These are phyloP conservation scores for Starmera caribaea DNA, from an alignment of 805 yeast species.

Conservation along the genomic window DNA sequence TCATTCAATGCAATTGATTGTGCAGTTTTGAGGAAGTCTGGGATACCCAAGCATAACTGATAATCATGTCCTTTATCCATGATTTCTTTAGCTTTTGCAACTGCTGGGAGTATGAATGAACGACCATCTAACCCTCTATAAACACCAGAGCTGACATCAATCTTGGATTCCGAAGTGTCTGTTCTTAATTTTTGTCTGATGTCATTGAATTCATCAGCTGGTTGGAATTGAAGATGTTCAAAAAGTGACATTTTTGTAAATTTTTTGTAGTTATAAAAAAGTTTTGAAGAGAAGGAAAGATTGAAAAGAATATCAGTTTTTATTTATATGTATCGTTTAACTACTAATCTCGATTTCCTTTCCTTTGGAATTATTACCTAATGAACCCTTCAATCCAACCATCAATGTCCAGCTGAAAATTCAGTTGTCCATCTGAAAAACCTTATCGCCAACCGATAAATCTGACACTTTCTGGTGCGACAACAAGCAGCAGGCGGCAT, in stretches of 20 bases:
- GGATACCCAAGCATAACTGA: constrained; percentile 50
- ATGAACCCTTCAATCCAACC: neutral
- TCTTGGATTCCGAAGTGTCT: neutral
- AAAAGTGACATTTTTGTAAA: neutral
- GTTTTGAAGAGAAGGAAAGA: no score
- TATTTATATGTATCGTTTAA: neutral
- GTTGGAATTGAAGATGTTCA: neutral
- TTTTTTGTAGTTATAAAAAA: neutral
- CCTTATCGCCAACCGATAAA: no score
- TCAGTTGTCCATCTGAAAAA: no score
- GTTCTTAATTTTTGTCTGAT: neutral
- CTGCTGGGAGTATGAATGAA: constrained; percentile 72
- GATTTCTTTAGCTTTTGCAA: constrained; percentile 50
- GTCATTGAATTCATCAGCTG: constrained; percentile 1
- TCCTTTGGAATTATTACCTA: neutral
- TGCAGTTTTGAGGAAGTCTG: constrained; percentile 50
- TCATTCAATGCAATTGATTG: constrained; percentile 54
- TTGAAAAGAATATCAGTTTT: no score
- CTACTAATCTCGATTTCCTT: neutral
- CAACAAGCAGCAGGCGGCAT: no score
- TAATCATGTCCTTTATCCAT: constrained; percentile 61
- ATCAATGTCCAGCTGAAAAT: no score
- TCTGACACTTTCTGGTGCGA: no score
- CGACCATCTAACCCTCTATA: constrained; percentile 68
- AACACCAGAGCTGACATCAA: constrained; percentile 26